Conservation (phyloP, 139 green algal species). For the Chlorella sorokiniana region DNA sequence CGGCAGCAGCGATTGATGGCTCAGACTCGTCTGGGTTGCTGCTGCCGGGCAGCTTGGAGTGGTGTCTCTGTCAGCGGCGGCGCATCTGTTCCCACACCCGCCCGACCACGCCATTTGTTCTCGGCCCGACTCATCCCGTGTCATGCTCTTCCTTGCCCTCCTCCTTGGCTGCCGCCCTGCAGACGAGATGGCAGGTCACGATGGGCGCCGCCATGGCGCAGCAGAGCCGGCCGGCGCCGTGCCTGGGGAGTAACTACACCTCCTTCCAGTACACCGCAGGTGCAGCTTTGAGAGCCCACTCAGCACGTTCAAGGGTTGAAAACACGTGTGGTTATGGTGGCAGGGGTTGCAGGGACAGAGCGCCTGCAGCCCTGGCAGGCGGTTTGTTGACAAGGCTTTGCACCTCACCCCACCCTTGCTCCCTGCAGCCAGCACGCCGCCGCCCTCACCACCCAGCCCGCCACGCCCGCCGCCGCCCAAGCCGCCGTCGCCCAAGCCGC, state of each 20-base stretch:
- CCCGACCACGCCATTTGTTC: no score
- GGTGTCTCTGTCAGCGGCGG: no score
- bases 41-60: no score
- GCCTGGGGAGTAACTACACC: neutral
- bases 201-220: neutral
- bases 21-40: neutral
- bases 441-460: neutral
- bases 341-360: neutral
- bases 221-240: neutral
- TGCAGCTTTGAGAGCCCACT: neutral
- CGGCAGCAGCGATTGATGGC: neutral
- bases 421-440: constrained; percentile 21
- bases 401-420: neutral
- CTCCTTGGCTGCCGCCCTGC: neutral
- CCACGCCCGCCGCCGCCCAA: neutral
- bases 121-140: no score
- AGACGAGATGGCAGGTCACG: neutral
- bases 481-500: neutral
- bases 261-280: neutral
- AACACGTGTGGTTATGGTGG: neutral
- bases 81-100: no score
- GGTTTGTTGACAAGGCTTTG: no score
- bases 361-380: no score
- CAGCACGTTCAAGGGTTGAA: neutral
- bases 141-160: no score